Conservation (phyloP, 148 eudicot genomes). For the Rhododendron molle region DNA sequence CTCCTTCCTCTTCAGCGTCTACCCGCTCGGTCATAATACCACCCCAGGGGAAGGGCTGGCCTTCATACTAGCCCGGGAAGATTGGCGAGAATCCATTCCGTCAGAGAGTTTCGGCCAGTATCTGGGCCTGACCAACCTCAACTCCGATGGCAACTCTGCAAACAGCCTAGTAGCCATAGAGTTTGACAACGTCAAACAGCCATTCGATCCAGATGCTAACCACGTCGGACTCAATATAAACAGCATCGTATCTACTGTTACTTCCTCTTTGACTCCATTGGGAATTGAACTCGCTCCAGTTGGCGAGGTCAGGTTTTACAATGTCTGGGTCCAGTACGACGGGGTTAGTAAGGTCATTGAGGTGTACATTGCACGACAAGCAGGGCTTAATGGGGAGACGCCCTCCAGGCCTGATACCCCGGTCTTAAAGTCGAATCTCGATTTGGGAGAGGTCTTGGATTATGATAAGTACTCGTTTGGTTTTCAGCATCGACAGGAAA, state of each 20-base stretch:
- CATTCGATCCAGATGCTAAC: conserved; percentile 60
- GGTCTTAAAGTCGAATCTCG: conserved; percentile 32
- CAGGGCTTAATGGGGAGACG: too few species aligned
- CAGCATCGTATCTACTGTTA: conserved; percentile 35
- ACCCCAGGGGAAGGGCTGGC: conserved; percentile 62
- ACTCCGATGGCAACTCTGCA: conserved; percentile 27
- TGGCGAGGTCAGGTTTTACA: conserved; percentile 21
- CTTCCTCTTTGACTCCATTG: conserved; percentile 19
- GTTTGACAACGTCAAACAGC: conserved; percentile 55
- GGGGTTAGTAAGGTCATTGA: conserved; percentile 22
- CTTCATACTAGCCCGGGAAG: conserved; percentile 36
- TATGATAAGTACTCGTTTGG: conserved; percentile 35
- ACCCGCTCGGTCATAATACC: background rate
- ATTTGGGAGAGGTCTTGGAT: conserved; percentile 28
- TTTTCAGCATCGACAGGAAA: conserved; percentile 65
- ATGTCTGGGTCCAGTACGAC: conserved; percentile 47
- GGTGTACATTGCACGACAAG: conserved; percentile 37
- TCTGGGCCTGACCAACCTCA: conserved; percentile 58
- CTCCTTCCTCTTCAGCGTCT: conserved; percentile 41
- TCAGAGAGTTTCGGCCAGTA: conserved; percentile 39
- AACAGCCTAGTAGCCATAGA: conserved; percentile 68
- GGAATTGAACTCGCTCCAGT: conserved; percentile 27
- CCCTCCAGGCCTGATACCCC: conserved; percentile 41
- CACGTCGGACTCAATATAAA: conserved; percentile 65
- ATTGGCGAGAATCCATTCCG: too few species aligned